These are phyloP conservation scores for Rugosomyces carneus DNA, from an alignment of 1,284 basidiomycete species.

Conservation along the genomic window DNA sequence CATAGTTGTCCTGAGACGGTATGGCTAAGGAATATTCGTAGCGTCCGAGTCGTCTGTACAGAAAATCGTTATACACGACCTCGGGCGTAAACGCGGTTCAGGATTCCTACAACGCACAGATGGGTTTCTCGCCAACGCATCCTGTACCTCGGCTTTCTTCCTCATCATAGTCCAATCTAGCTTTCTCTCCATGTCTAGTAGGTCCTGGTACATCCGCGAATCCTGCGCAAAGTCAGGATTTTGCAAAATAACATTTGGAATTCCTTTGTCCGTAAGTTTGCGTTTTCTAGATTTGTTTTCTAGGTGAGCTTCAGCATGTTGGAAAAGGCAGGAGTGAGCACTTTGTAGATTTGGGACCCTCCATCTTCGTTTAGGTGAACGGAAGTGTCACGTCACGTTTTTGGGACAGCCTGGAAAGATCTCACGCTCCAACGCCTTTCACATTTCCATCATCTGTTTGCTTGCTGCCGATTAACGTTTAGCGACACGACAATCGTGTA, in stretches of 20 bases:
- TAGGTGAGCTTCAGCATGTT: not conserved
- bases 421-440: no score
- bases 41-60: conserved; percentile 71
- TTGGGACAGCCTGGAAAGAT: no score
- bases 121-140: conserved; percentile 60
- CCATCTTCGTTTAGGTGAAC: conserved; percentile 10
- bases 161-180: conserved; percentile 94
- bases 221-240: conserved; percentile 71
- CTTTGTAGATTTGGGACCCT: conserved; percentile 15
- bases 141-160: conserved; percentile 87
- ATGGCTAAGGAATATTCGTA: conserved; percentile 88
- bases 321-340: conserved; percentile 1
- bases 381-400: no score
- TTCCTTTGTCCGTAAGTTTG: conserved; percentile 73
- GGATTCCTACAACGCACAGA: no score
- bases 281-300: conserved; percentile 46
- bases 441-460: no score
- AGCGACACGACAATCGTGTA: no score
- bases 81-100: no score
- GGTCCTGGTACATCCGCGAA: conserved; percentile 80
- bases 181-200: conserved; percentile 85
- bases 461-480: no score
- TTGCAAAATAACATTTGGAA: conserved; percentile 66
- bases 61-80: conserved; percentile 1
- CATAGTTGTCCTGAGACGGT: conserved; percentile 82